Base-by-base conservation (phyloP, 345 rosid species). In the Erodium maritimum region DNA sequence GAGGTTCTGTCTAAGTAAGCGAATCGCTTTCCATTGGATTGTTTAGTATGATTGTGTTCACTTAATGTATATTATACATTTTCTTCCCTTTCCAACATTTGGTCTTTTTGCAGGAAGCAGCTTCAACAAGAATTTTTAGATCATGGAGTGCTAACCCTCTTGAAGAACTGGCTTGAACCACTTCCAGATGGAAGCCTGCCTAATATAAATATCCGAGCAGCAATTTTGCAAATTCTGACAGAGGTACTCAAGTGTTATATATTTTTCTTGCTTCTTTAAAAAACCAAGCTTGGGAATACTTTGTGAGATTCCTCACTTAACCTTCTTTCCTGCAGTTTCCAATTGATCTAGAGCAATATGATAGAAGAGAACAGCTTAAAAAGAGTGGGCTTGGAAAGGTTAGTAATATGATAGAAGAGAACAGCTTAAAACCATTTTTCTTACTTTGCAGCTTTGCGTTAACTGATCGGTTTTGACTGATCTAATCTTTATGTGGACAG, bases 351-450 rank as follows among this genome's bases (percentile, higher is more conserved):
- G 99, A 93, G 70, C 99, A 89, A 78, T 83, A 78, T 64, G 97
- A 89, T 75, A 79, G 97, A 57, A 85, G 95, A 61, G 97, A 93
- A 54, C 99, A 87, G 65, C 62, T 93, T 79, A 93, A 89, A 75
- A 83, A 78, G 71, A 89, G 99, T 78, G 97, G 97, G 51, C 91
- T 93, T 67, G 99, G 99, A 70, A 93, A 89, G 97, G 99, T 93
- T 65, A 54, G 67, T 54, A 29, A 29, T n/a, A n/a, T n/a, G n/a
- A n/a, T n/a, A n/a, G n/a, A n/a, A n/a, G n/a, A n/a, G n/a, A n/a
- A n/a, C n/a, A 29, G 37, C 8, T 29, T 29, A 29, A 29, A 29
- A 11, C 37, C 37, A 29, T 11, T 5, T 29, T 5, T 29, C 37
- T 29, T 29, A 29, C 5, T 29, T 29, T 29, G 37, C 37, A 29